Conservation (phyloP, 805 yeast genomes). For the Scheffersomyces spartinae region DNA sequence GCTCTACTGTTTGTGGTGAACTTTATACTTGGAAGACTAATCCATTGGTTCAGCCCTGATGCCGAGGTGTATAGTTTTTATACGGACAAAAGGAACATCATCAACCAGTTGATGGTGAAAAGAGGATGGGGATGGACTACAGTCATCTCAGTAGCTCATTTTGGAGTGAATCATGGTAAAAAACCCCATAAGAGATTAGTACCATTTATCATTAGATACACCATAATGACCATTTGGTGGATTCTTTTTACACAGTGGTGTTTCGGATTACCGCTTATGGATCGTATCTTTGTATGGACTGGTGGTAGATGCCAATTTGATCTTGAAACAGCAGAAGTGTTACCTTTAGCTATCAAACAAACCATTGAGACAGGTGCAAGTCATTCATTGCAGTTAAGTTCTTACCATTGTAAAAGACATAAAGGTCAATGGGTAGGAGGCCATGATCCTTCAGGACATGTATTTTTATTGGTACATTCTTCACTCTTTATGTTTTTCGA, state of each 20-base stretch:
- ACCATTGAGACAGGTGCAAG: too few relatives aligned
- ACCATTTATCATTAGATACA: conserved; percentile 30
- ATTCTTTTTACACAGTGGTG: conserved; percentile 76
- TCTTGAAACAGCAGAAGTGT: conserved; percentile 2
- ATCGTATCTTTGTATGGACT: conserved; percentile 60
- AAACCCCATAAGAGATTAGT: conserved; percentile 1
- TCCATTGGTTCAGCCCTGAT: conserved; percentile 30
- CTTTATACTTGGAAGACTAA: conserved; percentile 40
- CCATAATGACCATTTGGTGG: conserved; percentile 70
- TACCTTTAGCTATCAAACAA: too few relatives aligned
- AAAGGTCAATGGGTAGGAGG: conserved; percentile 74
- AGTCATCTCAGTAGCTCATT: conserved; percentile 4
- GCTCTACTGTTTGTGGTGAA: conserved; percentile 24
- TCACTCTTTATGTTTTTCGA: conserved; percentile 60
- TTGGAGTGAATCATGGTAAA: conserved; percentile 1
- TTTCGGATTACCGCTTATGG: conserved; percentile 83
- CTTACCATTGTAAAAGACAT: conserved; percentile 25
- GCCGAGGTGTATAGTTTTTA: conserved; percentile 39
- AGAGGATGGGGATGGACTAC: conserved; percentile 91
- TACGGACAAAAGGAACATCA: conserved; percentile 52
- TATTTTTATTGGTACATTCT: conserved; percentile 62
- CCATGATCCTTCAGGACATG: conserved; percentile 94
- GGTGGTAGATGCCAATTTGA: conserved; percentile 62
- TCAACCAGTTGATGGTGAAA: conserved; percentile 72
- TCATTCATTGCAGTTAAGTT: too few relatives aligned